Percentiles rank a stretch among this genome's conserved stretches.
Conservation (phyloP, 116 monocot genomes). For the Trichopus zeylanicus region DNA sequence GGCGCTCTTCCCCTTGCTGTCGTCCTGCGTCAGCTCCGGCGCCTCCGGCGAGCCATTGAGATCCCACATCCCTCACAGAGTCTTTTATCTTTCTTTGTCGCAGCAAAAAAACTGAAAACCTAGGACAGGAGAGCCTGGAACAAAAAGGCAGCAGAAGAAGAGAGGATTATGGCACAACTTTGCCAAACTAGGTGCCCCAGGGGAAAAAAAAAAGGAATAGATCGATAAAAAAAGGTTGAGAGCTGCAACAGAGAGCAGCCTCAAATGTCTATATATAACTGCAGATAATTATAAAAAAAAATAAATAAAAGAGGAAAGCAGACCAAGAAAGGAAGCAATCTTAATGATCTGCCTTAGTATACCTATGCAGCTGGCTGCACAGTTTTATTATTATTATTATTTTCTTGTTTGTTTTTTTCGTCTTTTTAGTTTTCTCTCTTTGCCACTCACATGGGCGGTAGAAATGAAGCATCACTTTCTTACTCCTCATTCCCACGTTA, state of each 20-base stretch:
- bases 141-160: not conserved
- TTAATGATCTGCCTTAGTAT: no score
- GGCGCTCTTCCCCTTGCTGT: no score
- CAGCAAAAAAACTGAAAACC: not conserved
- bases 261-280: not conserved
- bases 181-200: no score
- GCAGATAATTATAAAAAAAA: not conserved
- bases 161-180: no score
- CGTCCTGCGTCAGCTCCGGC: not conserved
- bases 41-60: constrained; percentile 1
- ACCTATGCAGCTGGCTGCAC: no score
- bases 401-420: no score
- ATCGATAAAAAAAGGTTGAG: not conserved
- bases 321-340: not conserved
- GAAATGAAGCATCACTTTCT: constrained; percentile 6
- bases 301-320: not conserved
- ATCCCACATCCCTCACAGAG: constrained; percentile 4
- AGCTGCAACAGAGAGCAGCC: not conserved
- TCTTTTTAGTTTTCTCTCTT: not conserved
- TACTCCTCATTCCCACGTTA: constrained; percentile 4
- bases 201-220: not conserved
- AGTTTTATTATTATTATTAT: no score
- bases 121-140: constrained; percentile 1
- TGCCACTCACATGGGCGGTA: not conserved
- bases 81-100: no score